These are phyloP conservation scores for Reticulascus tulasneorum DNA, from an alignment of 2,329 filamentous ascomycete species.

Conservation along the genomic window DNA sequence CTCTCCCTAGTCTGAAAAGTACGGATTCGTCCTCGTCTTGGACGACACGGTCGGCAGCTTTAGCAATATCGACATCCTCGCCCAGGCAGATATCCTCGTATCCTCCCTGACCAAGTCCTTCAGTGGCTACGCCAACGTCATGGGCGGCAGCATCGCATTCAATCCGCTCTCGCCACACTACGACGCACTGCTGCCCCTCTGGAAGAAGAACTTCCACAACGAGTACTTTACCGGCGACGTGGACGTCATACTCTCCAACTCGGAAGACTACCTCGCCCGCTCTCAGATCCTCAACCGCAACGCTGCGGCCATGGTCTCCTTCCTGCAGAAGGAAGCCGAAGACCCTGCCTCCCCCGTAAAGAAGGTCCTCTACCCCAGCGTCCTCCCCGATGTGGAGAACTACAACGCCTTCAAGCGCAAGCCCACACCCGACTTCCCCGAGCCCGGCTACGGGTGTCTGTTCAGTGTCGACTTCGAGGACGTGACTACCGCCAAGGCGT, in stretches of 20 bases:
- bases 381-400: conserved; percentile 29
- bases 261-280: conserved; percentile 36
- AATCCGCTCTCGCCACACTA: conserved; percentile 43
- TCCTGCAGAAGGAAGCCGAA: conserved; percentile 27
- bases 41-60: conserved; percentile 48
- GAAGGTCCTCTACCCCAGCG: conserved; percentile 40
- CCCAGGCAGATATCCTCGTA: conserved; percentile 44
- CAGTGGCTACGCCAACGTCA: conserved; percentile 51
- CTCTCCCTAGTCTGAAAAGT: conserved; percentile 27
- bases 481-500: conserved; percentile 35
- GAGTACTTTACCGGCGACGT: conserved; percentile 46
- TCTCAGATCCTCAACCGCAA: conserved; percentile 38
- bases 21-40: conserved; percentile 39
- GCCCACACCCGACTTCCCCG: conserved; percentile 37
- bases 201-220: conserved; percentile 27
- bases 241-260: conserved; percentile 39
- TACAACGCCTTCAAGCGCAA: conserved; percentile 33
- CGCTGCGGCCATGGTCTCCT: conserved; percentile 35
- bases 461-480: conserved; percentile 46
- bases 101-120: conserved; percentile 57
- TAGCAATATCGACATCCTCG: conserved; percentile 46
- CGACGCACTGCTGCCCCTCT: conserved; percentile 25
- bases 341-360: conserved; percentile 30
- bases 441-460: conserved; percentile 52
- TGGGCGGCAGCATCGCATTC: conserved; percentile 47